Evolutionary conservation across 2,329 filamentous ascomycete species (phyloP).

Genomic region (Chlorencoelia australis): DNA sequence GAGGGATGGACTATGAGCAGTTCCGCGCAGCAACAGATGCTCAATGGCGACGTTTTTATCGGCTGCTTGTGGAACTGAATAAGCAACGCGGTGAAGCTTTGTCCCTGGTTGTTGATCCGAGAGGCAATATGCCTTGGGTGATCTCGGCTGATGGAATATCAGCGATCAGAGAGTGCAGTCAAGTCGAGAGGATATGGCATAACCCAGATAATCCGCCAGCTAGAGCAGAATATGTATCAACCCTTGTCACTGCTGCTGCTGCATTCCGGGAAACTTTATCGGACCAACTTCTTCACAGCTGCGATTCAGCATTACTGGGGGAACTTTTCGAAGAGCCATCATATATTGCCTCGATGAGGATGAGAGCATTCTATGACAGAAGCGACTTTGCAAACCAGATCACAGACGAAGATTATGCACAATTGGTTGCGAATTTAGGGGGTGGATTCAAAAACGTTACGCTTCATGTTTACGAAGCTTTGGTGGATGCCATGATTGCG

Average conservation of each 20-base stretch:
- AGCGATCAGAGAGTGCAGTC: slow-evolving; percentile 68
- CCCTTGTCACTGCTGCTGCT: slow-evolving; percentile 58
- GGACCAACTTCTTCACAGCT: slow-evolving; percentile 56
- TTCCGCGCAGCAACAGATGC: slow-evolving; percentile 65
- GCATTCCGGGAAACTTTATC: slow-evolving; percentile 63
- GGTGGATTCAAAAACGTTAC: slow-evolving; percentile 51
- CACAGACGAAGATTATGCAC: slow-evolving; percentile 68
- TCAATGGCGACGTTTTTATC: slow-evolving; percentile 87
- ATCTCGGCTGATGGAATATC: slow-evolving; percentile 74
- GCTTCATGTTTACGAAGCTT: slow-evolving; percentile 41
- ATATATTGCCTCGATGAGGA: slow-evolving; percentile 59
- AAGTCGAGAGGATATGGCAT: slow-evolving; percentile 63
- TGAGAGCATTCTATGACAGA: slow-evolving; percentile 69
- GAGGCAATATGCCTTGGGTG: slow-evolving; percentile 68
- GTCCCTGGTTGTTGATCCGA: slow-evolving; percentile 63
- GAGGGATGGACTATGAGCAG: slow-evolving; percentile 63
- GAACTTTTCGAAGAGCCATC: slow-evolving; percentile 69
- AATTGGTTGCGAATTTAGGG: slow-evolving; percentile 60
- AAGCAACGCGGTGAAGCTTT: slow-evolving; percentile 76
- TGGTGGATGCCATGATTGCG: slow-evolving; percentile 38
- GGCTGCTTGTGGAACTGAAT: slow-evolving; percentile 76
- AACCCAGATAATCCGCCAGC: slow-evolving; percentile 45
- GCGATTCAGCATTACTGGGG: slow-evolving; percentile 54
- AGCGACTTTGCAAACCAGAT: slow-evolving; percentile 71
- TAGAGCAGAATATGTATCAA: slow-evolving; percentile 44